phyloP scores from a whole-genome alignment of 306 rosid genomes.

The Mimosa bimucronata region DNA sequence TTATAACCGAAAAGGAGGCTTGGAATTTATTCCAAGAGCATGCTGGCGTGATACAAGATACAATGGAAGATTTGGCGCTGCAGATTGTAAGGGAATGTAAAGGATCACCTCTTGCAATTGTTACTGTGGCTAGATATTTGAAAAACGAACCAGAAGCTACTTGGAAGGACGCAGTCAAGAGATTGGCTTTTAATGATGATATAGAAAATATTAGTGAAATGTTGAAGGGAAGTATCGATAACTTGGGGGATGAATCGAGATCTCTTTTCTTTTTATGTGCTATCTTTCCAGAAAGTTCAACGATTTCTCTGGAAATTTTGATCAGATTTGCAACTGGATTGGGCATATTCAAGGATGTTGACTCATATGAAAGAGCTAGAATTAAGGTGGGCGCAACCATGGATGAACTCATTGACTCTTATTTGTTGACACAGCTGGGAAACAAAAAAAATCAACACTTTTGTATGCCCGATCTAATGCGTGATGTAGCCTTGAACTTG shows the following conservation, averaged over 20 bases:
- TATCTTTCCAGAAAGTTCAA: not conserved
- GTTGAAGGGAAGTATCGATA: not conserved
- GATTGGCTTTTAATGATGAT: too few species aligned
- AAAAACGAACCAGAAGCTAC: not conserved
- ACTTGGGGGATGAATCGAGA: not conserved
- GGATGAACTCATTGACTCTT: not conserved
- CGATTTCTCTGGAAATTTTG: not conserved
- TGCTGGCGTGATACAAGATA: not conserved
- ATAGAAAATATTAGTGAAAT: not conserved
- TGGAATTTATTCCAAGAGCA: not conserved
- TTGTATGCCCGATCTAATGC: not conserved
- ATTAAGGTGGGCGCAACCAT: not conserved
- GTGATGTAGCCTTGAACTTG: rapidly evolving
- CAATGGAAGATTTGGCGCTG: not conserved
- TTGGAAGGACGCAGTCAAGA: not conserved
- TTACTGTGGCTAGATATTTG: not conserved
- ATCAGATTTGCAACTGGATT: not conserved
- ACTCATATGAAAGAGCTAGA: not conserved
- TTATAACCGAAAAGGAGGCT: not conserved
- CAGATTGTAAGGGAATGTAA: not conserved
- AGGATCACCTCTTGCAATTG: constrained; percentile 1
- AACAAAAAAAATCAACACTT: not conserved
- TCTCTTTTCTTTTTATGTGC: not conserved
- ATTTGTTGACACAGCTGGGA: not conserved
- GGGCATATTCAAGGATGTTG: not conserved